Percentiles rank a stretch among this genome's conserved stretches.
phyloP scores from a whole-genome alignment of 192 early-diverging fungal species.

The Coemansia sp. region DNA sequence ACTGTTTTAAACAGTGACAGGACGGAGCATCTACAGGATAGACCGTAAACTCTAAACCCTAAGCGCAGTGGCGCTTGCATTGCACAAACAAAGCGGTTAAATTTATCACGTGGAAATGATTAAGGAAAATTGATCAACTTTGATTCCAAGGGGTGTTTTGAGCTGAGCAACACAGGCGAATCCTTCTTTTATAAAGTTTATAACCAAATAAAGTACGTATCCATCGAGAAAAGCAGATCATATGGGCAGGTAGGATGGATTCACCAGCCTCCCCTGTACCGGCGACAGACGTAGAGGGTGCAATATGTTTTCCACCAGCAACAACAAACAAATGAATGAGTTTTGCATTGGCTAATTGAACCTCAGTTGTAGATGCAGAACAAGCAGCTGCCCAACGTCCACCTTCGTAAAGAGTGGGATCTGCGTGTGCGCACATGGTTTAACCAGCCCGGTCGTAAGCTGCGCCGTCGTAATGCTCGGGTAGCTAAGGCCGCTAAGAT shows the following conservation, averaged over 20 bases:
- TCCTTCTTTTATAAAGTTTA: conserved; percentile 29
- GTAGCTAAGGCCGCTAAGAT: conserved; percentile 93
- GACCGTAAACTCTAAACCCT: too few species aligned
- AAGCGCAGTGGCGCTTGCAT: too few species aligned
- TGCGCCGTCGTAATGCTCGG: conserved; percentile 80
- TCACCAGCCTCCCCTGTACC: background rate
- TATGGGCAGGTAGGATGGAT: conserved; percentile 1
- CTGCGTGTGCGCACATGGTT: conserved; percentile 97
- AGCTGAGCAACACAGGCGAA: background rate
- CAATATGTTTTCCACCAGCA: too few species aligned
- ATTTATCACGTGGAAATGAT: conserved; percentile 9
- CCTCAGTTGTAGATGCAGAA: conserved; percentile 72
- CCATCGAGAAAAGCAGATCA: conserved; percentile 13
- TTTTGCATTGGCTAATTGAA: too few species aligned
- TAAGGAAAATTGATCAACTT: background rate
- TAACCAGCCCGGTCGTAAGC: conserved; percentile 82
- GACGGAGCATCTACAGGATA: too few species aligned
- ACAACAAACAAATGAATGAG: too few species aligned
- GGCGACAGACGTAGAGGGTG: too few species aligned
- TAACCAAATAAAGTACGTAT: conserved; percentile 42
- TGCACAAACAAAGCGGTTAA: too few species aligned
- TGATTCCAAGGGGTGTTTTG: conserved; percentile 1
- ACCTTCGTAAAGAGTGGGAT: conserved; percentile 99
- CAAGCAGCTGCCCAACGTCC: conserved; percentile 88
- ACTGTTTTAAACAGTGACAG: too few species aligned